These are phyloP conservation scores for Fusarium cyanostomum DNA, from an alignment of 2,329 filamentous ascomycete species.

Conservation along the genomic window DNA sequence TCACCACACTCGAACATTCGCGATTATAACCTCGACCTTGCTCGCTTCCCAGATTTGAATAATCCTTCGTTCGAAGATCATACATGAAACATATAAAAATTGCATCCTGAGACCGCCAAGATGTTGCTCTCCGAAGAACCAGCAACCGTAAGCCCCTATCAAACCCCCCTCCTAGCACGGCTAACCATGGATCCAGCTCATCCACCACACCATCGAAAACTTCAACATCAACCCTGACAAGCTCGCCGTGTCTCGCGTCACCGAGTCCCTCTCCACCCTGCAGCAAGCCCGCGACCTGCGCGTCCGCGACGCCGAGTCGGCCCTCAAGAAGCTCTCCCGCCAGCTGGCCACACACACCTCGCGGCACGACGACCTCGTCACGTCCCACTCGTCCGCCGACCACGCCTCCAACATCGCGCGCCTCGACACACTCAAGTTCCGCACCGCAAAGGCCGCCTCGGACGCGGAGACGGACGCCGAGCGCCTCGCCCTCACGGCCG, in stretches of 20 bases:
- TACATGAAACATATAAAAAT: background rate
- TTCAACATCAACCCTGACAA: constrained; percentile 96
- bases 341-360: constrained; percentile 77
- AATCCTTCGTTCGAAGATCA: background rate
- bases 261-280: constrained; percentile 84
- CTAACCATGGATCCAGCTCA: constrained; percentile 67
- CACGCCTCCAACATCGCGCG: constrained; percentile 87
- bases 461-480: constrained; percentile 96
- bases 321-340: constrained; percentile 77
- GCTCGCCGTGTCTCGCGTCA: constrained; percentile 81
- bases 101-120: constrained; percentile 49
- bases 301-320: constrained; percentile 73
- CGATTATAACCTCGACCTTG: too few relatives aligned
- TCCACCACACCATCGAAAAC: constrained; percentile 89
- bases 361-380: constrained; percentile 80
- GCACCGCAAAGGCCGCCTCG: constrained; percentile 87
- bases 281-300: constrained; percentile 83
- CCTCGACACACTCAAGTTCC: constrained; percentile 93
- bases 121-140: constrained; percentile 98
- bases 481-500: constrained; percentile 81
- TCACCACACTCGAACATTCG: background rate
- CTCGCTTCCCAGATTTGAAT: background rate
- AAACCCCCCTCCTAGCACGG: background rate
- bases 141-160: constrained; percentile 70
- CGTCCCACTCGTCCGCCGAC: constrained; percentile 77